A percentile compares a stretch with the other conserved stretches of the same genome.
phyloP scores from a whole-genome alignment of 129 eudicot genomes.

The Tanacetum coccineum region DNA sequence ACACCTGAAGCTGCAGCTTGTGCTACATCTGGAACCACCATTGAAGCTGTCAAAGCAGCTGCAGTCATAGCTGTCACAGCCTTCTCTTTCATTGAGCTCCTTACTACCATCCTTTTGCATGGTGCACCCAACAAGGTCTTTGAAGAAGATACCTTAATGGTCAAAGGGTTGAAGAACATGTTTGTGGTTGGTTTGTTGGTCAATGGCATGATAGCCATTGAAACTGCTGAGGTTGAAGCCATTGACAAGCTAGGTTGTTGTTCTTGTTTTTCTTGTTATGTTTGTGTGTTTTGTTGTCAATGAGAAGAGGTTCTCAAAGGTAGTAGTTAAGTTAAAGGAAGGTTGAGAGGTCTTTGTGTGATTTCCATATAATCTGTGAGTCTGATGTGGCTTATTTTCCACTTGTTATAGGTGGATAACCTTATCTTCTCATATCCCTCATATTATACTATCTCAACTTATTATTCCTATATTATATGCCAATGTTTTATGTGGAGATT shows the following conservation, averaged over 20 bases:
- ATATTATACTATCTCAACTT: not conserved
- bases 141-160: constrained; percentile 24
- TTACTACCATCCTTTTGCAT: constrained; percentile 26
- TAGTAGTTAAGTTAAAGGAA: constrained; percentile 18
- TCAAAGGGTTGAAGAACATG: constrained; percentile 42
- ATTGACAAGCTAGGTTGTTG: not conserved
- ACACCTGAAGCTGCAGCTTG: constrained; percentile 73
- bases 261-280: not conserved
- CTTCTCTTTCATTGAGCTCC: constrained; percentile 77
- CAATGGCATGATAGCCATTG: constrained; percentile 42
- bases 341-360: constrained; percentile 21
- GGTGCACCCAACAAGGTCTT: constrained; percentile 4
- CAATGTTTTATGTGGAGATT: not conserved
- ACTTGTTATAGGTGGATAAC: constrained; percentile 28
- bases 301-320: no score
- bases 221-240: constrained; percentile 34
- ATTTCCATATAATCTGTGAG: constrained; percentile 19
- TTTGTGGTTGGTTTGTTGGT: constrained; percentile 21
- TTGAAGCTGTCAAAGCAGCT: constrained; percentile 75
- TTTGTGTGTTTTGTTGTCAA: not conserved
- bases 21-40: constrained; percentile 81
- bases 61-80: constrained; percentile 68
- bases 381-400: constrained; percentile 30
- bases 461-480: not conserved
- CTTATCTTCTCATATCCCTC: constrained; percentile 26